phyloP scores from a whole-genome alignment of 2,329 filamentous ascomycete species.

The Triangularia setosa region DNA sequence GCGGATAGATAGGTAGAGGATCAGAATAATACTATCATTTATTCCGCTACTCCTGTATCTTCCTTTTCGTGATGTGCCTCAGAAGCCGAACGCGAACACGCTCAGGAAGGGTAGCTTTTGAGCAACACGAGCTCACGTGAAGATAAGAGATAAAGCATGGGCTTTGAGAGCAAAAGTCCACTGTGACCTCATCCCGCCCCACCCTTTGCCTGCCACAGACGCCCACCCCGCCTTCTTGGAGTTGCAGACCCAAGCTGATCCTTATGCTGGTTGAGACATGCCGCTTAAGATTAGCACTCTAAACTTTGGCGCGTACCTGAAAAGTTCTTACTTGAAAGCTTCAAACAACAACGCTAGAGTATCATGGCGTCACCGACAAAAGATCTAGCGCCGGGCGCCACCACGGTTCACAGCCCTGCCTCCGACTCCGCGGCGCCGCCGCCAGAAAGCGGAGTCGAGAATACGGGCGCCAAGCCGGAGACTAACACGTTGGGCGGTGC shows the following conservation, averaged over 20 bases:
- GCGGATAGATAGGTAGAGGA: background rate
- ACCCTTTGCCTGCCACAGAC: background rate
- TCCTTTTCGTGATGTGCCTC: background rate
- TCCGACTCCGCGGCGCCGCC: background rate
- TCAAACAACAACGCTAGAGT: background rate
- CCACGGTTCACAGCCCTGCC: background rate
- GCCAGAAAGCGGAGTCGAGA: background rate
- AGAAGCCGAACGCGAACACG: background rate
- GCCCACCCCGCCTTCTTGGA: background rate
- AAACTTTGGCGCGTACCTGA: background rate
- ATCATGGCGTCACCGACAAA: background rate
- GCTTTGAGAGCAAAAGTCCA: background rate
- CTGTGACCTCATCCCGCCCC: background rate
- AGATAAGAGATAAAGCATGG: background rate
- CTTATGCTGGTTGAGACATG: background rate
- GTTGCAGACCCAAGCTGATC: background rate
- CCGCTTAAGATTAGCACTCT: background rate
- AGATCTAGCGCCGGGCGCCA: background rate
- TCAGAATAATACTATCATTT: conserved; percentile 1
- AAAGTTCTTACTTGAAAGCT: background rate
- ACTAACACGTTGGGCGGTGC: conserved; percentile 4
- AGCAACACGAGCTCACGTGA: background rate
- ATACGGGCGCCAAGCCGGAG: conserved; percentile 11
- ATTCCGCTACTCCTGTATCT: background rate
- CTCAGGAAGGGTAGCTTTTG: background rate